Conservation (phyloP, 140 eudicot species). For the Flaveria floridana region DNA sequence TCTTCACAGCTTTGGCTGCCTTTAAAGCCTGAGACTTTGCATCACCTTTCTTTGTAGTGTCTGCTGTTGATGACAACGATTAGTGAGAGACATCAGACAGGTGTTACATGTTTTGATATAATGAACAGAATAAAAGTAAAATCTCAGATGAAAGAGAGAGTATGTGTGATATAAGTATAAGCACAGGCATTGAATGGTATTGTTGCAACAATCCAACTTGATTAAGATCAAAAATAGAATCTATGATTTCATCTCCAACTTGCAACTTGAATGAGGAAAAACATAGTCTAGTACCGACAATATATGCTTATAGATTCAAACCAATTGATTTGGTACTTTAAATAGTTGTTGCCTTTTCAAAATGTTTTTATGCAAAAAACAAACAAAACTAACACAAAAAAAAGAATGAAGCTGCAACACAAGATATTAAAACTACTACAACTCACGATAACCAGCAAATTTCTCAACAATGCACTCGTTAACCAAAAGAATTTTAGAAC, state of each 20-base stretch:
- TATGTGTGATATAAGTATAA: too few species aligned
- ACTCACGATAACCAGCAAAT: too few species aligned
- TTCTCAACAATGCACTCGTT: too few species aligned
- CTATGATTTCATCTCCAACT: too few species aligned
- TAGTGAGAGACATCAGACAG: too few species aligned
- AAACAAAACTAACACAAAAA: not conserved
- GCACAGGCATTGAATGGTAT: too few species aligned
- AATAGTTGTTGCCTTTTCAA: too few species aligned
- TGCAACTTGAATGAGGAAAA: not conserved
- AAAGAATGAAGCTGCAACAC: not conserved
- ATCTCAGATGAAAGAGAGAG: too few species aligned
- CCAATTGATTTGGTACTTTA: not conserved
- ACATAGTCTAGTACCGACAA: not conserved
- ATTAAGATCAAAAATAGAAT: too few species aligned
- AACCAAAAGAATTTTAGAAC: not conserved
- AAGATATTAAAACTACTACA: not conserved
- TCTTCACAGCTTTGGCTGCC: constrained; percentile 61
- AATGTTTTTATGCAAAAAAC: not conserved
- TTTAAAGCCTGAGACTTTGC: constrained; percentile 61
- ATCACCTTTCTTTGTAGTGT: constrained; percentile 49
- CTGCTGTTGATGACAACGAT: constrained; percentile 22
- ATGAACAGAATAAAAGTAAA: too few species aligned
- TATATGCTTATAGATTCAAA: not conserved
- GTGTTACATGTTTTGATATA: too few species aligned
- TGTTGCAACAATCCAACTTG: too few species aligned